Conservation (phyloP, 192 early-diverging fungal species). For the Umbelopsis isabellina region DNA sequence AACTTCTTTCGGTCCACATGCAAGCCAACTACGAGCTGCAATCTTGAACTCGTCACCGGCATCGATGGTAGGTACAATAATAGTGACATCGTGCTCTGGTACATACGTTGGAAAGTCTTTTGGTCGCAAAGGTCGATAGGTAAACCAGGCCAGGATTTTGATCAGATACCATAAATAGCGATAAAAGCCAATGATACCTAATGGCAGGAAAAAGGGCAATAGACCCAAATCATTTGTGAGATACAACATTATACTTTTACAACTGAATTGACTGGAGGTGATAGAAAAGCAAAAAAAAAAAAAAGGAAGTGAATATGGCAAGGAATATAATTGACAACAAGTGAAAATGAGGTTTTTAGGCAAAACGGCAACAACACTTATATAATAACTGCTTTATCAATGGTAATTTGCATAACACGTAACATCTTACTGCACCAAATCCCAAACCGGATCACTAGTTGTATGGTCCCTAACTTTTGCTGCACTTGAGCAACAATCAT, state of each 20-base stretch:
- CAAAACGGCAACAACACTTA: too few species aligned
- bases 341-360: too few species aligned
- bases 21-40: constrained; percentile 58
- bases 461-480: too few species aligned
- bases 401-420: too few species aligned
- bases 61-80: constrained; percentile 65
- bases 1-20: constrained; percentile 54
- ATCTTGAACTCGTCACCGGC: constrained; percentile 64
- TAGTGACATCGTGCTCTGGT: constrained; percentile 57
- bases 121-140: constrained; percentile 56
- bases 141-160: constrained; percentile 54
- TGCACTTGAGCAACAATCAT: too few species aligned
- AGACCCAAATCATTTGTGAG: constrained; percentile 52
- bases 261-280: neutral
- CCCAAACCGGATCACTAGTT: too few species aligned
- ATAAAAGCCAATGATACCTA: constrained; percentile 63
- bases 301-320: neutral
- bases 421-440: too few species aligned
- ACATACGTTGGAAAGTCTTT: constrained; percentile 46
- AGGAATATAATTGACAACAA: neutral
- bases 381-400: too few species aligned
- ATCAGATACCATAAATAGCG: constrained; percentile 64
- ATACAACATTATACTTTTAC: constrained; percentile 51
- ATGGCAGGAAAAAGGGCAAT: constrained; percentile 58
- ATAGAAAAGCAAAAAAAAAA: neutral